These are phyloP conservation scores for Aphanomyces astaci DNA, from an alignment of 352 stramenopile genomes.

Conservation along the genomic window DNA sequence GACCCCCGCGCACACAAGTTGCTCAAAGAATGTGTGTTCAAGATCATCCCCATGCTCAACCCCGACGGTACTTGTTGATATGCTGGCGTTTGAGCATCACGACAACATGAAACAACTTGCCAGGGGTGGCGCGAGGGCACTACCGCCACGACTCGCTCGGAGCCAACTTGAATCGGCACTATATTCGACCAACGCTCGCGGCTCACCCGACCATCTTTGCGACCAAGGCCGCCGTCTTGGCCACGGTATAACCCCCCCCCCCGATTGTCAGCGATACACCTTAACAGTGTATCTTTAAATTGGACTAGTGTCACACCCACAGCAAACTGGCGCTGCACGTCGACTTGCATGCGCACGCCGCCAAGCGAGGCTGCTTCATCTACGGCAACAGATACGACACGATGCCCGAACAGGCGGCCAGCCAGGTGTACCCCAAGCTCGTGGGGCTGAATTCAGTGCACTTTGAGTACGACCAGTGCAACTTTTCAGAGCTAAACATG, in stretches of 20 bases:
- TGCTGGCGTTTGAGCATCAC: not conserved
- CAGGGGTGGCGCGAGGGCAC: constrained; percentile 73
- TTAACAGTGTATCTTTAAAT: too few species aligned
- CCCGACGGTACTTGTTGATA: constrained; percentile 40
- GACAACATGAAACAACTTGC: not conserved
- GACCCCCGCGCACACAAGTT: constrained; percentile 44
- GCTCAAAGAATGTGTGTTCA: constrained; percentile 58
- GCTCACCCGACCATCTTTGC: constrained; percentile 63
- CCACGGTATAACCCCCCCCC: not conserved
- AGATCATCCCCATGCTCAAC: constrained; percentile 80
- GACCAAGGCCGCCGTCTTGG: constrained; percentile 38
- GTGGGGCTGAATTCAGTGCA: constrained; percentile 59
- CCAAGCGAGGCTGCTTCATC: constrained; percentile 85
- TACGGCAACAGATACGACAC: constrained; percentile 74
- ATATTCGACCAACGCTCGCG: constrained; percentile 40
- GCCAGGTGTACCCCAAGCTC: constrained; percentile 73
- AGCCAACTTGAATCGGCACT: constrained; percentile 88
- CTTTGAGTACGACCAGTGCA: constrained; percentile 82
- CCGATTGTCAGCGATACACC: not conserved
- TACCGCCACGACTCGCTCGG: constrained; percentile 81
- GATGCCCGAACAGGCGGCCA: constrained; percentile 58
- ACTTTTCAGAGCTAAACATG: constrained; percentile 83
- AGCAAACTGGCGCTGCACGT: constrained; percentile 65
- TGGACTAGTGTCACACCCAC: constrained; percentile 22
- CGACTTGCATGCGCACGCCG: constrained; percentile 86